Conservation (phyloP, 257 asterid genomes). For the Solanum paucissectum region DNA sequence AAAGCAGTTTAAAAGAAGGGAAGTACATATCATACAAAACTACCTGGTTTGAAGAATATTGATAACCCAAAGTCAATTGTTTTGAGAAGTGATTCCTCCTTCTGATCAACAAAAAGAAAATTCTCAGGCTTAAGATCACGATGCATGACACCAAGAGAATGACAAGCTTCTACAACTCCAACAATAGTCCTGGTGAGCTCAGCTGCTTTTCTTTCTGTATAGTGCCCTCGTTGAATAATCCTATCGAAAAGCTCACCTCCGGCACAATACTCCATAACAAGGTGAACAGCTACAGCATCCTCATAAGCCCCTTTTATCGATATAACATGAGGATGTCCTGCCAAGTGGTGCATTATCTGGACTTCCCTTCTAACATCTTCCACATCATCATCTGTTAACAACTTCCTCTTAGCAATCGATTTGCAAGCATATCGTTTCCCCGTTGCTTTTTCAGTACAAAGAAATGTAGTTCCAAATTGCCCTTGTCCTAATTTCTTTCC, state of each 20-base stretch:
- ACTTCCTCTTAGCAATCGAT: slow-evolving; percentile 87
- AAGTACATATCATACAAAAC: background rate
- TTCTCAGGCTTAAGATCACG: slow-evolving; percentile 95
- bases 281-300: slow-evolving; percentile 80
- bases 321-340: slow-evolving; percentile 79
- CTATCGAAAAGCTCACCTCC: slow-evolving; percentile 95
- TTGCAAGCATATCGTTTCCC: slow-evolving; percentile 73
- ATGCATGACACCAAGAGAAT: slow-evolving; percentile 91
- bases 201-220: slow-evolving; percentile 88
- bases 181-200: slow-evolving; percentile 89
- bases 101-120: slow-evolving; percentile 71
- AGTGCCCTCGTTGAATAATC: slow-evolving; percentile 85
- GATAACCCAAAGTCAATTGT: slow-evolving; percentile 91
- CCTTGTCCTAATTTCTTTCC: slow-evolving; percentile 95
- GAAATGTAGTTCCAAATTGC: slow-evolving; percentile 81
- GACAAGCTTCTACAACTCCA: slow-evolving; percentile 94
- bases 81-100: slow-evolving; percentile 84
- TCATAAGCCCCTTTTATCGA: slow-evolving; percentile 89
- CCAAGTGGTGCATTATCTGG: slow-evolving; percentile 92
- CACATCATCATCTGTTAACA: slow-evolving; percentile 73
- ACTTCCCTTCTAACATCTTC: slow-evolving; percentile 95
- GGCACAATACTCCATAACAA: slow-evolving; percentile 83
- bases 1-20: background rate
- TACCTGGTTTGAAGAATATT: slow-evolving; percentile 89
- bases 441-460: slow-evolving; percentile 59